Base-by-base conservation (phyloP, 2,329 filamentous ascomycete genomes). In the Neoscytalidium dimidiatum region DNA sequence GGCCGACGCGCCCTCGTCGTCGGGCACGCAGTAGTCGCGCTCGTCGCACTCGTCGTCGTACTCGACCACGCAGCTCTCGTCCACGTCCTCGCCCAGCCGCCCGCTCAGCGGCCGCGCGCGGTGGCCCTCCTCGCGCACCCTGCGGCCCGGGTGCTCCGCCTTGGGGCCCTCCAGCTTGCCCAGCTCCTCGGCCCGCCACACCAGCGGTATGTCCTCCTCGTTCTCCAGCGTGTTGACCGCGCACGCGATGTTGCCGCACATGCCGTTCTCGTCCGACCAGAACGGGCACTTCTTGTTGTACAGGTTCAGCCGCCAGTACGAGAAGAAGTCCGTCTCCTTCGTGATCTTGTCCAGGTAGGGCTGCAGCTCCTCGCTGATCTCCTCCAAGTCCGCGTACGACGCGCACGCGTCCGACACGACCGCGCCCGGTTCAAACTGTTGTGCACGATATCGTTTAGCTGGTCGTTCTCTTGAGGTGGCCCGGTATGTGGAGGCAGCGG, bases 1-100 rank as follows among this genome's bases (percentile, higher is more conserved):
- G 9, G 86, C 90, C 57, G 85, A 85, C 6, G 90, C 88, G 72
- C 91, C 92, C 80, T 98, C 94, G 74, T 99, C 95, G 72, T 99
- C 95, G 0, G 93, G 92, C 4, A 98, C 88, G 79, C 95, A 99
- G 78, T 98, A 99, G 76, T 99, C 95, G 69, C 95, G 87, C 70
- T 97, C 91, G 80, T 98, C 94, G 78, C 93, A 97, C 78, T 97
- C 94, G 73, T 97, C 94, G 73, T 98, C 94, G 74, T 96, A 96
- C 80, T 99, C 95, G 19, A 98, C 90, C 51, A 99, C 93, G 76
- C 95, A 99, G 77, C 92, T 97, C 81, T 99, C 95, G 61, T 92
- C 93, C 0, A 97, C 94, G 64, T 90, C 82, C 60, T 94, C 92
- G 52, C 95, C 95, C 8, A 99, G 80, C 71, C 89, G 85, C 17